Base-by-base conservation (phyloP, 1,284 basidiomycete species). In the Pseudozyma tsukubaensis region DNA sequence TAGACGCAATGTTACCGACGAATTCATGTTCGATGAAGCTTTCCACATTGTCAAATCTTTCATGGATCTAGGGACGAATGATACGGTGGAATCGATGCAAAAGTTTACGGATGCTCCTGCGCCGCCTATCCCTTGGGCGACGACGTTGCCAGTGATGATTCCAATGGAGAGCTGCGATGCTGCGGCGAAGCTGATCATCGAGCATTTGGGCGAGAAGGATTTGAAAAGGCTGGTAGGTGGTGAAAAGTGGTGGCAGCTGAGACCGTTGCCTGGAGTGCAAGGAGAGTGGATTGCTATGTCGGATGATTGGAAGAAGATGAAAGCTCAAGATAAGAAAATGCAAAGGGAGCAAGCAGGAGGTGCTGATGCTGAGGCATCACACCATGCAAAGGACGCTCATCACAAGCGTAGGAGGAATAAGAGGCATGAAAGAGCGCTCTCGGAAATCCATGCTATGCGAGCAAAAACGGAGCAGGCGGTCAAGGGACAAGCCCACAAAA, bases 201-300 rank as follows among this genome's bases (percentile, higher is more conserved):
- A 89, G 62, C 94, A 91, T 1, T 87, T 99, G 12, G 95, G 96
- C 0, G 94, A 94, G 10, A 89, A 92, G 72, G 91, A 85, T 91
- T 35, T 92, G 10, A 89, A 89, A 73, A 89, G 88, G 57, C 84
- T 94, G 29, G 90, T 94, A 1, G 95, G 95, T 16, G 96, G 95
- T 1, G 90, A 90, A 8, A 94, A 94, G 80, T 98, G 96, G 94
- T 98, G 95, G 96, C 94, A 84, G 79, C 50, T 84, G n/a, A 76
- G 81, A 54, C 65, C 90, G 37, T 44, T 80, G 44, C 88, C 43
- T 51, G 94, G 92, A 18, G 87, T 95, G 12, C 90, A 94, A 77
- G 93, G 89, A 2, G 93, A 98, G 85, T 97, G 95, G 95, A 91
- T 97, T 53, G 91, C 90, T 34, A 86, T 81, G 76, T 77, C 76